Evolutionary conservation across 2,329 filamentous ascomycete genomes (phyloP), one percentile per base, ranked within the genome.

Genomic region (Nothomitra cinnamomea): DNA sequence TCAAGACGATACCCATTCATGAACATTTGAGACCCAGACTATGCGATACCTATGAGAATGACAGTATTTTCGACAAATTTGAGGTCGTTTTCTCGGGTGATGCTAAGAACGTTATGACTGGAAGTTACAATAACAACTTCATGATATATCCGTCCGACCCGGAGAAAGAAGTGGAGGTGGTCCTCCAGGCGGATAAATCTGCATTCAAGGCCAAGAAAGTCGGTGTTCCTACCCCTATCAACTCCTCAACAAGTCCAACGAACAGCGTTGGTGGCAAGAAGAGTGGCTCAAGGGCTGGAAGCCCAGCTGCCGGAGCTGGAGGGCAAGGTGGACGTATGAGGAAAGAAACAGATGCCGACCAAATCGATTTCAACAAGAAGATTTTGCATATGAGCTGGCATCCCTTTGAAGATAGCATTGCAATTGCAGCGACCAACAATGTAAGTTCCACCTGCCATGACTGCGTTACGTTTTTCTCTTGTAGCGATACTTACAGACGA

Each of bases 301-400:
- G 89, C 67, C 90, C 92, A 56, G 85, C 85, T 35, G 82, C 80
- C 51, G 81, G 80, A 52, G 69, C 67, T 28, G 74, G 77, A 53
- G 84, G 83, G 45, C 85, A 89, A 64, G 88, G 87, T 55, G 87
- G 92, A 66, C 80, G 92, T 62, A 96, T 98, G 92, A 83, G 89
- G 64, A 96, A 95, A 73, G 92, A 98, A 74, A 98, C 92, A 53
- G 92, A 98, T 69, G 92, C 92, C 55, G 90, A 98, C 69, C 90
- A 96, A 72, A 96, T 96, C 69, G 92, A 98, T 70, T 98, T 96
- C 71, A 96, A 96, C 78, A 98, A 96, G 79, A 98, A 98, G 79
- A 98, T 98, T 63, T 69, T 98, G 66, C 92, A 98, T 69, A 98
- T 98, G 92, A 96, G 90, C 72, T 98, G 92, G 92, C 92, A 98